Evolutionary conservation across 1,284 basidiomycete genomes (phyloP).

Genomic region (Ganoderma sinense): DNA sequence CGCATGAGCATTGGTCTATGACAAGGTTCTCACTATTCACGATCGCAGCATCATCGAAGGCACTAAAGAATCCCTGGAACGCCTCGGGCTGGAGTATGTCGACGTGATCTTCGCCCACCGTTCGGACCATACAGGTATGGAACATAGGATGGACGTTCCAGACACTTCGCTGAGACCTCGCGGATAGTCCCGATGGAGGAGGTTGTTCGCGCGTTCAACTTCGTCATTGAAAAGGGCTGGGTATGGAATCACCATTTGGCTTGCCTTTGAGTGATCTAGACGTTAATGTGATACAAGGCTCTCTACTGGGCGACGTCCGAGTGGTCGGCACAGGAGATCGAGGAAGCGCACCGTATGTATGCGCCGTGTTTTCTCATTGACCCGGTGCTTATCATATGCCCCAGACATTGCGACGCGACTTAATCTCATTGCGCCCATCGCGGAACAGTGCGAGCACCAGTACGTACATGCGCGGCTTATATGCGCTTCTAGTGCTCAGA

Average conservation of each 20-base stretch:
- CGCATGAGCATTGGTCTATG: background rate
- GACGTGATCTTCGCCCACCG: conserved; percentile 77
- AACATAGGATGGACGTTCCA: background rate
- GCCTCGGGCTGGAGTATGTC: conserved; percentile 81
- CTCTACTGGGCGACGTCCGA: conserved; percentile 84
- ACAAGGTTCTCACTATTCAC: background rate
- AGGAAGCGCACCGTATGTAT: conserved; percentile 70
- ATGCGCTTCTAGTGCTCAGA: background rate
- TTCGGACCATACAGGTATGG: conserved; percentile 56
- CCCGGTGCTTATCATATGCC: background rate
- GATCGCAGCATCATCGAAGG: conserved; percentile 79
- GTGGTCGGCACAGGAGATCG: conserved; percentile 79
- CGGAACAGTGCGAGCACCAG: conserved; percentile 83
- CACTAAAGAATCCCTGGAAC: conserved; percentile 70
- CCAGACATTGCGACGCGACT: conserved; percentile 73
- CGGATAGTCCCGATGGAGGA: conserved; percentile 70
- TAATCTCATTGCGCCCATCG: conserved; percentile 75
- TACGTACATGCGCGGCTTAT: conserved; percentile 35
- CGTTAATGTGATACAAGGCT: conserved; percentile 46
- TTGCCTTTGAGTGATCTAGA: background rate
- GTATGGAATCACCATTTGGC: conserved; percentile 40
- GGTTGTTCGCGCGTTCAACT: conserved; percentile 77
- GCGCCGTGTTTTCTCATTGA: background rate
- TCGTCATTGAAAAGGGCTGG: conserved; percentile 71
- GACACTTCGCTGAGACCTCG: background rate